These are phyloP conservation scores for Penicillium angulare DNA, from an alignment of 495 filamentous ascomycete genomes.

Conservation along the genomic window DNA sequence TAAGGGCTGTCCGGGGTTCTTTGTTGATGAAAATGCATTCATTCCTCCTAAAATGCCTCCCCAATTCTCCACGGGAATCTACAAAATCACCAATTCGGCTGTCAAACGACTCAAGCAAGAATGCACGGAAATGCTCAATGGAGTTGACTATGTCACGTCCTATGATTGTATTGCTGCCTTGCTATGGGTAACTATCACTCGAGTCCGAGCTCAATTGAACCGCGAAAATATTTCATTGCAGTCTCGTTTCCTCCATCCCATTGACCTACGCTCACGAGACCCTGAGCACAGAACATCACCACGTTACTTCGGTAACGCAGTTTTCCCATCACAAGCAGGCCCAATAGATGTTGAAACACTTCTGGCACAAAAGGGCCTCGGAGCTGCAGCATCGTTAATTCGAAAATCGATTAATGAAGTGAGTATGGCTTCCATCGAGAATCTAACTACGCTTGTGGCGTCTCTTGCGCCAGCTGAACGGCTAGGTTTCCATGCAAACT, in stretches of 20 bases:
- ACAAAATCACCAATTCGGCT: constrained; percentile 11
- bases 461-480: constrained; percentile 20
- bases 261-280: constrained; percentile 24
- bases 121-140: constrained; percentile 9
- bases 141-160: constrained; percentile 22
- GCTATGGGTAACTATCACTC: constrained; percentile 21
- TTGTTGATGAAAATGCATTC: constrained; percentile 14
- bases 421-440: constrained; percentile 9
- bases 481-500: constrained; percentile 13
- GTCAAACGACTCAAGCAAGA: constrained; percentile 16
- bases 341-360: constrained; percentile 9
- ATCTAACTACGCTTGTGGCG: constrained; percentile 11
- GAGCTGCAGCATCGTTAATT: constrained; percentile 15
- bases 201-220: constrained; percentile 14
- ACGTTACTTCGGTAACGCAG: constrained; percentile 26
- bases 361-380: constrained; percentile 9
- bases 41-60: constrained; percentile 9
- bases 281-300: constrained; percentile 14
- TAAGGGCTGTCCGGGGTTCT: constrained; percentile 11
- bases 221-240: constrained; percentile 10
- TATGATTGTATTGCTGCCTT: constrained; percentile 29
- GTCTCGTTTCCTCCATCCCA: constrained; percentile 20
- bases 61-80: constrained; percentile 13
- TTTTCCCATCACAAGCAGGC: constrained; percentile 15
- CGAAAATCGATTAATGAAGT: constrained; percentile 18